Percentiles rank a stretch among this genome's conserved stretches.
Conservation (phyloP, 768 basidiomycete genomes). For the Tylopilus sp. region DNA sequence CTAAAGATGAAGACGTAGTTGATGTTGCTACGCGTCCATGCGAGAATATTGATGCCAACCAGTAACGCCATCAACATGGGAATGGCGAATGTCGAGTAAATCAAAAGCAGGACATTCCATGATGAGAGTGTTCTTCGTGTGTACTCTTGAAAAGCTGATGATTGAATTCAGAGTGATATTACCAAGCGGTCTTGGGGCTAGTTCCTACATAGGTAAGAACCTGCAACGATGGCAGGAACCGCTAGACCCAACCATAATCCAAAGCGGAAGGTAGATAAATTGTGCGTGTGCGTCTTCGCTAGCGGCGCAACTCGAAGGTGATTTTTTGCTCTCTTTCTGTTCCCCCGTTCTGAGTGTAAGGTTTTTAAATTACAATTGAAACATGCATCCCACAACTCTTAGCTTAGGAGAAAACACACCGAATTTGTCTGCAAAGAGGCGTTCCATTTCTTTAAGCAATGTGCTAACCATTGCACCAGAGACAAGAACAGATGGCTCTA, state of each 20-base stretch:
- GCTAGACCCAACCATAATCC: constrained; percentile 72
- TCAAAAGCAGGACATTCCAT: constrained; percentile 70
- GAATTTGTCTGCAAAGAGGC: constrained; percentile 72
- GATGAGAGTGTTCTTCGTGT: constrained; percentile 55
- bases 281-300: constrained; percentile 61
- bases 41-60: constrained; percentile 79
- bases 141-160: constrained; percentile 51
- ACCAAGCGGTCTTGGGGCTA: neutral
- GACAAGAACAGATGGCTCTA: constrained; percentile 66
- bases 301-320: constrained; percentile 54
- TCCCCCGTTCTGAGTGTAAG: constrained; percentile 49
- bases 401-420: constrained; percentile 43
- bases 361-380: neutral
- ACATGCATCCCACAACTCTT: neutral
- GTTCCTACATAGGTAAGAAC: constrained; percentile 53
- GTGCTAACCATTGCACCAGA: constrained; percentile 55
- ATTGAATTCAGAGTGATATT: neutral
- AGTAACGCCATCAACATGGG: constrained; percentile 74
- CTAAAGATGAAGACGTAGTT: constrained; percentile 95
- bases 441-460: constrained; percentile 77
- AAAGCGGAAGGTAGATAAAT: constrained; percentile 70
- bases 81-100: constrained; percentile 73
- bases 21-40: constrained; percentile 73
- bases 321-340: constrained; percentile 72
- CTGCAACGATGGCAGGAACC: constrained; percentile 62